Evolutionary conservation across 176 grass and related monocot species (phyloP).

Genomic region (Phyllostachys edulis): DNA sequence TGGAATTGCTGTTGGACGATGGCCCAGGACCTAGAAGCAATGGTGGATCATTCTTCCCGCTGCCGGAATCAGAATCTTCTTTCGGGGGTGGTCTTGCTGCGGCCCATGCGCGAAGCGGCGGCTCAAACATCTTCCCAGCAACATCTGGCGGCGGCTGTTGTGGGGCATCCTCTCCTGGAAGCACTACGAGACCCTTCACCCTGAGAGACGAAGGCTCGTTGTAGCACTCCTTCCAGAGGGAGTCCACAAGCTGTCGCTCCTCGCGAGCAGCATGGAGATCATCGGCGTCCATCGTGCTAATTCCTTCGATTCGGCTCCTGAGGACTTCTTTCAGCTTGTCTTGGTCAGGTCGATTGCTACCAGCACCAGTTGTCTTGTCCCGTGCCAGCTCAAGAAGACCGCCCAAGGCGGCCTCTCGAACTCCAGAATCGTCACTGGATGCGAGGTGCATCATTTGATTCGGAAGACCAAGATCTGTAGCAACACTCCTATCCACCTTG

Average conservation of each 20-base stretch:
- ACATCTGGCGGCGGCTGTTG: slow-evolving; percentile 59
- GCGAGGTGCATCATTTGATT: slow-evolving; percentile 58
- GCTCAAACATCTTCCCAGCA: slow-evolving; percentile 67
- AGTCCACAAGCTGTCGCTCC: slow-evolving; percentile 88
- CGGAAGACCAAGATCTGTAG: slow-evolving; percentile 63
- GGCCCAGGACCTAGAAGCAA: slow-evolving; percentile 62
- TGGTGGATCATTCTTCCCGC: slow-evolving; percentile 54
- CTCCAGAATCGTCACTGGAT: slow-evolving; percentile 64
- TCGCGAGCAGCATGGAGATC: slow-evolving; percentile 68
- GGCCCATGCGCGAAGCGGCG: slow-evolving; percentile 49
- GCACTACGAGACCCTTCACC: slow-evolving; percentile 77
- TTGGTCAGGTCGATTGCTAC: slow-evolving; percentile 39
- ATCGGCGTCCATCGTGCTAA: slow-evolving; percentile 52
- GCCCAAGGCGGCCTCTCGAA: slow-evolving; percentile 61
- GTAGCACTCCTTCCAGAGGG: slow-evolving; percentile 81
- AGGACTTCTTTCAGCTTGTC: slow-evolving; percentile 68
- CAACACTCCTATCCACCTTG: slow-evolving; percentile 47
- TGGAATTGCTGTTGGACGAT: neutral
- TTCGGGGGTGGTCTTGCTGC: slow-evolving; percentile 30
- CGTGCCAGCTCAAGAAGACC: slow-evolving; percentile 69
- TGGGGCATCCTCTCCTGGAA: slow-evolving; percentile 64
- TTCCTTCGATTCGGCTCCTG: slow-evolving; percentile 64
- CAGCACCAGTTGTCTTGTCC: slow-evolving; percentile 26
- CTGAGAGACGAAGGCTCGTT: slow-evolving; percentile 63
- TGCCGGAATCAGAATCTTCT: slow-evolving; percentile 12